phyloP scores from a whole-genome alignment of 352 stramenopile species.

The Pythium pectinolyticum region DNA sequence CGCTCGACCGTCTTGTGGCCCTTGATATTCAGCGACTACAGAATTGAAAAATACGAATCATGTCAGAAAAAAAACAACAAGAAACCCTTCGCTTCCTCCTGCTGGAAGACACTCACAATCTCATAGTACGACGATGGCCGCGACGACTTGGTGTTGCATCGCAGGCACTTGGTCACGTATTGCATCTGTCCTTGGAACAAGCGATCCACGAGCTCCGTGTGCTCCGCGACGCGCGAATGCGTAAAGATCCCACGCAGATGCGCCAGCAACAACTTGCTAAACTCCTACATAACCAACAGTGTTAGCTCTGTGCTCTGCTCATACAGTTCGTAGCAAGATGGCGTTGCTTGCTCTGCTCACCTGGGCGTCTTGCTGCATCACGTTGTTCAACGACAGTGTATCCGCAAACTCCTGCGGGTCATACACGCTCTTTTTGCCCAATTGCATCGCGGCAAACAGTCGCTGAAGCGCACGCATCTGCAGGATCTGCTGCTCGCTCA shows the following conservation, averaged over 20 bases:
- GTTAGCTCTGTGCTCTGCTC: too few relatives aligned
- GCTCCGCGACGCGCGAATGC: constrained; percentile 49
- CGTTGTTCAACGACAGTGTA: constrained; percentile 77
- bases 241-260: constrained; percentile 78
- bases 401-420: constrained; percentile 78
- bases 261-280: constrained; percentile 82
- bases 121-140: constrained; percentile 79
- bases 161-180: constrained; percentile 83
- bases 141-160: constrained; percentile 65
- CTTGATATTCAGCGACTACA: constrained; percentile 83
- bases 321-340: too few relatives aligned
- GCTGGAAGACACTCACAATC: constrained; percentile 63
- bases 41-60: neutral
- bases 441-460: constrained; percentile 83
- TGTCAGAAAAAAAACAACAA: neutral
- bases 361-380: constrained; percentile 87
- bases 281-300: constrained; percentile 53
- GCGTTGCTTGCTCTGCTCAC: constrained; percentile 25
- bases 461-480: constrained; percentile 83
- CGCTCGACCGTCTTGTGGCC: constrained; percentile 70
- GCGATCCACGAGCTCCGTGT: constrained; percentile 69
- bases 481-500: constrained; percentile 48
- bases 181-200: constrained; percentile 83
- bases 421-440: constrained; percentile 66
- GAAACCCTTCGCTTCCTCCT: neutral